Percentiles rank a stretch among this genome's conserved stretches.
Conservation (phyloP, 1,284 basidiomycete species). For the Pascua sp. region DNA sequence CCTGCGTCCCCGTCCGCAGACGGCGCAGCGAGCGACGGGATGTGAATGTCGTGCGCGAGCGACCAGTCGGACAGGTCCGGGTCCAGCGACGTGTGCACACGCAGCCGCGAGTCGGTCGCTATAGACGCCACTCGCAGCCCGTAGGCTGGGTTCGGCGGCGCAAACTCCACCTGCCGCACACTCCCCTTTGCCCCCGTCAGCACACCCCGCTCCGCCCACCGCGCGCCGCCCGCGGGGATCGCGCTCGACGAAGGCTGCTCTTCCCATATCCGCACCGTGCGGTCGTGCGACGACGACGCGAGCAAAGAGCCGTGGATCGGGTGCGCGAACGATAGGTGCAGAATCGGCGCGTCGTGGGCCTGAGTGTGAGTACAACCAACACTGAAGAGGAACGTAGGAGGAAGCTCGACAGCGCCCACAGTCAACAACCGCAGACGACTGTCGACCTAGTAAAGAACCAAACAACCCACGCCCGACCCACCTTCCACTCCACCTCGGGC, state of each 20-base stretch:
- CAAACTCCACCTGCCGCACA: constrained; percentile 77
- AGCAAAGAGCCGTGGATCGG: constrained; percentile 81
- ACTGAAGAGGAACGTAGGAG: not conserved
- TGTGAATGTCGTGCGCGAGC: constrained; percentile 71
- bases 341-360: constrained; percentile 84
- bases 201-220: constrained; percentile 70
- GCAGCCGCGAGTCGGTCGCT: constrained; percentile 75
- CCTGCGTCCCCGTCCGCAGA: constrained; percentile 22
- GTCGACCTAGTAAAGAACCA: not conserved
- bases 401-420: not conserved
- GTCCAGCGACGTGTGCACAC: constrained; percentile 86
- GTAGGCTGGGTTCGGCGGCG: constrained; percentile 66
- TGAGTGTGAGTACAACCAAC: constrained; percentile 39
- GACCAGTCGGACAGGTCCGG: constrained; percentile 76
- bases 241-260: constrained; percentile 52
- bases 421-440: not conserved
- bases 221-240: not conserved
- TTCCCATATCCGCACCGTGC: constrained; percentile 87
- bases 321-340: constrained; percentile 80
- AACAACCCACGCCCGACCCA: constrained; percentile 38
- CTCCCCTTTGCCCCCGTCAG: constrained; percentile 78
- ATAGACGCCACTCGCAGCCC: constrained; percentile 83
- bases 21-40: constrained; percentile 53
- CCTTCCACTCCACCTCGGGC: constrained; percentile 83
- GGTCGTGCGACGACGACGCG: constrained; percentile 79